Evolutionary conservation across 129 eudicot species (phyloP).

Genomic region (Ambrosia trifida): DNA sequence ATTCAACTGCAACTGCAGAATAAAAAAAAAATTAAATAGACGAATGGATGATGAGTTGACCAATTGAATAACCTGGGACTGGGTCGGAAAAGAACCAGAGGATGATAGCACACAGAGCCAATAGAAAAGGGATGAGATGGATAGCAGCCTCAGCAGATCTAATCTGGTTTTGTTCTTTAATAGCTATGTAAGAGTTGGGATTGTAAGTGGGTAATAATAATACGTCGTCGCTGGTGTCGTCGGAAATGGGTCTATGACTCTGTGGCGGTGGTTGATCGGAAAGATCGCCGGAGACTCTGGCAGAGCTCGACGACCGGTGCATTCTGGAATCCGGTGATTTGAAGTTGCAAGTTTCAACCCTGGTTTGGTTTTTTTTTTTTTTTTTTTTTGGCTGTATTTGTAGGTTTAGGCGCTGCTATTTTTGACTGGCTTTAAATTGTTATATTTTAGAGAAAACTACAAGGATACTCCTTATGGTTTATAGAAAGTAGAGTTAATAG

Average conservation of each 20-base stretch:
- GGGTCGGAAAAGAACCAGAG: slow-evolving; percentile 60
- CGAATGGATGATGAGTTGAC: neutral
- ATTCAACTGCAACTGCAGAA: neutral
- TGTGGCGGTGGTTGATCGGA: slow-evolving; percentile 15
- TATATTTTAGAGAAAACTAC: too few species aligned
- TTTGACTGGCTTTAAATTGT: neutral
- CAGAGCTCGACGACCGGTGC: slow-evolving; percentile 52
- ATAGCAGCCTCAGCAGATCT: slow-evolving; percentile 60
- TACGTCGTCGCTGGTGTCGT: slow-evolving; percentile 11
- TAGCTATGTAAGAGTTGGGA: slow-evolving; percentile 47
- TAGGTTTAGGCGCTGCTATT: neutral
- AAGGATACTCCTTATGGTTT: too few species aligned
- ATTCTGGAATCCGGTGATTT: slow-evolving; percentile 23
- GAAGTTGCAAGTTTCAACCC: neutral
- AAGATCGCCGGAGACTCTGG: slow-evolving; percentile 51
- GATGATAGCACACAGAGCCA: slow-evolving; percentile 48
- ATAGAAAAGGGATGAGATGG: slow-evolving; percentile 52
- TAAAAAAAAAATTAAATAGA: neutral
- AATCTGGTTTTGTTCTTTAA: slow-evolving; percentile 45
- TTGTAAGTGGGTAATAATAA: slow-evolving; percentile 38
- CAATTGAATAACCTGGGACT: slow-evolving; percentile 20
- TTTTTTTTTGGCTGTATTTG: neutral
- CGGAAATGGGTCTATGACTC: neutral
- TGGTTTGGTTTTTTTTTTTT: too few species aligned
- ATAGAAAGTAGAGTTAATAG: too few species aligned